phyloP scores from a whole-genome alignment of 768 basidiomycete species.

The Sutorius australiensis region DNA sequence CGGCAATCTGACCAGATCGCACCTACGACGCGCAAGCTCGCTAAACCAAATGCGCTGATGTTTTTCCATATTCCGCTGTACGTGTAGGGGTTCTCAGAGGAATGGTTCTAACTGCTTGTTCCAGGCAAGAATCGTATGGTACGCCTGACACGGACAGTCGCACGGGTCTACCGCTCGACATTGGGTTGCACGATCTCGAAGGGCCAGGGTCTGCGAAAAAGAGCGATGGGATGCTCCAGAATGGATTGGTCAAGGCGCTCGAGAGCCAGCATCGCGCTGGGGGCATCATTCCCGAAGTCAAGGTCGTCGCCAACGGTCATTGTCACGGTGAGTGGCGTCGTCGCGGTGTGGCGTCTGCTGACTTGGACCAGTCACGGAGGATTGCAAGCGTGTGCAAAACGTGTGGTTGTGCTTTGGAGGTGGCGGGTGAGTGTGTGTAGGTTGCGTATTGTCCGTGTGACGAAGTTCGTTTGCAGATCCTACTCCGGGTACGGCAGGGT shows the following conservation, averaged over 20 bases:
- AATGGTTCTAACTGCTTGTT: not conserved
- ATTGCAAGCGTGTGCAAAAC: slow-evolving; percentile 79
- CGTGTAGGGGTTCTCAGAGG: slow-evolving; percentile 21
- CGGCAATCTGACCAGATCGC: slow-evolving; percentile 59
- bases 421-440: slow-evolving; percentile 55
- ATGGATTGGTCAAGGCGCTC: slow-evolving; percentile 66
- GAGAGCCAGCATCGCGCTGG: slow-evolving; percentile 63
- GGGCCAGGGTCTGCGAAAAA: slow-evolving; percentile 56
- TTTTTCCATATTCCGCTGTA: slow-evolving; percentile 98
- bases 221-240: slow-evolving; percentile 81
- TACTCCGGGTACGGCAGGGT: slow-evolving; percentile 80
- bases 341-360: slow-evolving; percentile 3
- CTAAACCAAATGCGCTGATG: slow-evolving; percentile 94
- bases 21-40: slow-evolving; percentile 53
- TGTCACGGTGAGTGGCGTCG: slow-evolving; percentile 59
- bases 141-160: slow-evolving; percentile 61
- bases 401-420: slow-evolving; percentile 93
- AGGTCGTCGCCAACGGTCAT: slow-evolving; percentile 88
- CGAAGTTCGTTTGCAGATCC: slow-evolving; percentile 41
- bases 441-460: not conserved
- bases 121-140: slow-evolving; percentile 70
- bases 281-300: slow-evolving; percentile 62
- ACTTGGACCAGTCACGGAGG: slow-evolving; percentile 66
- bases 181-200: slow-evolving; percentile 65
- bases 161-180: slow-evolving; percentile 61